A percentile compares a stretch with the other conserved stretches of the same genome.
Evolutionary conservation across 2,329 filamentous ascomycete species (phyloP).

Genomic region (Ophidiomyces ophidiicola): DNA sequence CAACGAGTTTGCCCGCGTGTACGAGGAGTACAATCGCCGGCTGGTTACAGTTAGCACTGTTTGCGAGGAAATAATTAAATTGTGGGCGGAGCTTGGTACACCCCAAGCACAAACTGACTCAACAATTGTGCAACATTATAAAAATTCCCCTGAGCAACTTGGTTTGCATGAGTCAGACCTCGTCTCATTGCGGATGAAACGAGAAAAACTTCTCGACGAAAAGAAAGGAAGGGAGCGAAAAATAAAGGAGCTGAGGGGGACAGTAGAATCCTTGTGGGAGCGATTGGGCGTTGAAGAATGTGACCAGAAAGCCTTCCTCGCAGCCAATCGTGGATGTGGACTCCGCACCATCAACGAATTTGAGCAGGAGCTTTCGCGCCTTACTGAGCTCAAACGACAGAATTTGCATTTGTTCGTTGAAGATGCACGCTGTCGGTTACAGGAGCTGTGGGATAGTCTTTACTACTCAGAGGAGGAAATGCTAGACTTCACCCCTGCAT

Average conservation of each 20-base stretch:
- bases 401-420: constrained; percentile 94
- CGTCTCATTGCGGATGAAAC: constrained; percentile 55
- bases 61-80: constrained; percentile 74
- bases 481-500: constrained; percentile 93
- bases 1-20: constrained; percentile 82
- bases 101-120: constrained; percentile 86
- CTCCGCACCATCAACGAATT: constrained; percentile 90
- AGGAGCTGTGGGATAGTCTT: constrained; percentile 87
- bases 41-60: constrained; percentile 61
- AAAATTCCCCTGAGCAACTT: constrained; percentile 83
- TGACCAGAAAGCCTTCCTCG: constrained; percentile 75
- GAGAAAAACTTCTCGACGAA: constrained; percentile 75
- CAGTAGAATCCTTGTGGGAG: constrained; percentile 81
- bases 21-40: constrained; percentile 87
- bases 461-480: constrained; percentile 98
- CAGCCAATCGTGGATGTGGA: constrained; percentile 79
- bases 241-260: constrained; percentile 59
- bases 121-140: constrained; percentile 76
- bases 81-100: constrained; percentile 92
- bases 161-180: constrained; percentile 85
- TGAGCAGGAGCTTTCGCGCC: constrained; percentile 71
- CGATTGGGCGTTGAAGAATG: constrained; percentile 70
- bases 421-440: constrained; percentile 77
- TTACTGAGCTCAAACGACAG: constrained; percentile 88
- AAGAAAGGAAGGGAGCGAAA: constrained; percentile 72